Conservation (phyloP, 2,329 filamentous ascomycete genomes). For the Xylariaceae sp. region DNA sequence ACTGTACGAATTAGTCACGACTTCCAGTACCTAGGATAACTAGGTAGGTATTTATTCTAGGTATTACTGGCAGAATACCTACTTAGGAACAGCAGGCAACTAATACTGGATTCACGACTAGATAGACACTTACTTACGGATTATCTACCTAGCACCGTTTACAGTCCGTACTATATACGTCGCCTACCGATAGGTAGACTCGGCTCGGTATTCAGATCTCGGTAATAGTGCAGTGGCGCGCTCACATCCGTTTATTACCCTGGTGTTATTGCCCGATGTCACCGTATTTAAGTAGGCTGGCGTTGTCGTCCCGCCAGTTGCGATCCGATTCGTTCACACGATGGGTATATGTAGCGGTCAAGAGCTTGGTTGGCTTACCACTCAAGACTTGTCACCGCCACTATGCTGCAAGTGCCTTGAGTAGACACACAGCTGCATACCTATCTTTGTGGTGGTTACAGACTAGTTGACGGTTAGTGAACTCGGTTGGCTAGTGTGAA, state of each 20-base stretch:
- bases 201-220: too few relatives aligned
- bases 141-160: too few relatives aligned
- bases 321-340: neutral
- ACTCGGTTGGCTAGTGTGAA: too few relatives aligned
- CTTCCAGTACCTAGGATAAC: too few relatives aligned
- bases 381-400: neutral
- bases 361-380: neutral
- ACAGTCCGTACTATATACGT: too few relatives aligned
- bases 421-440: neutral
- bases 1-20: too few relatives aligned
- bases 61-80: too few relatives aligned
- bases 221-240: neutral
- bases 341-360: neutral
- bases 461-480: neutral
- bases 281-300: neutral
- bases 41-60: too few relatives aligned
- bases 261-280: neutral
- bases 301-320: neutral
- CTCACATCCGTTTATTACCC: neutral
- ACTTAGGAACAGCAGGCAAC: too few relatives aligned
- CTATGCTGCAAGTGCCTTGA: neutral
- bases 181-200: too few relatives aligned
- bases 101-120: too few relatives aligned
- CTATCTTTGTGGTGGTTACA: neutral
- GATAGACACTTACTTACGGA: too few relatives aligned